A percentile compares a stretch with the other conserved stretches of the same genome.
These are phyloP conservation scores for Coniferiporia sulphurascens DNA, from an alignment of 1,284 basidiomycete species.

Conservation along the genomic window DNA sequence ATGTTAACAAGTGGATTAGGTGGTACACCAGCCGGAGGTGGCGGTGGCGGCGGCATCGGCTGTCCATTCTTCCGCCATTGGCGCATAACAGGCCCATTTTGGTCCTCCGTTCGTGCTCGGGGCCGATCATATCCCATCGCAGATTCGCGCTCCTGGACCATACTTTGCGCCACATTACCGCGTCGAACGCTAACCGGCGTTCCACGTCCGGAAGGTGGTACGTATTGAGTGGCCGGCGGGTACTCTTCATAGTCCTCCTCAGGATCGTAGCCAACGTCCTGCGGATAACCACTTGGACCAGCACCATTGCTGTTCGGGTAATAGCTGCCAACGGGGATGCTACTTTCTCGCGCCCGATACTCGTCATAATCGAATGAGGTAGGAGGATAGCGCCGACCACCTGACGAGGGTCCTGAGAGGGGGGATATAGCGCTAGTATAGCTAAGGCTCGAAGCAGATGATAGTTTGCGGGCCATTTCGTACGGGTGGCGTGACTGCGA, in stretches of 20 bases:
- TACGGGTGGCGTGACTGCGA: conserved; percentile 25
- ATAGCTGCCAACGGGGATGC: conserved; percentile 24
- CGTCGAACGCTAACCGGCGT: conserved; percentile 59
- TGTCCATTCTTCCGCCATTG: conserved; percentile 50
- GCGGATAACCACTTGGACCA: conserved; percentile 56
- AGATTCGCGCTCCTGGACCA: conserved; percentile 49
- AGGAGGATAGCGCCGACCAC: conserved; percentile 33
- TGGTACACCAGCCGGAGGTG: conserved; percentile 20
- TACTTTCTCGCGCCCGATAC: conserved; percentile 23
- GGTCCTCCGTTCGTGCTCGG: conserved; percentile 72
- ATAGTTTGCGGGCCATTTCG: conserved; percentile 14
- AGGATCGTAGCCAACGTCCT: conserved; percentile 59
- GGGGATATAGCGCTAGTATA: conserved; percentile 16
- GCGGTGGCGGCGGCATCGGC: conserved; percentile 21
- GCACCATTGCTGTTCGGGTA: conserved; percentile 26
- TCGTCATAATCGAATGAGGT: conserved; percentile 40
- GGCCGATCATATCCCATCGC: conserved; percentile 45
- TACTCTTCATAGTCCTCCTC: conserved; percentile 77
- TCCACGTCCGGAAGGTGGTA: conserved; percentile 51
- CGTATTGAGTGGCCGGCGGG: conserved; percentile 42
- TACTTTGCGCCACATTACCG: conserved; percentile 50
- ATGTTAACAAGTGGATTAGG: conserved; percentile 22
- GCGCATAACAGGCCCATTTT: conserved; percentile 56
- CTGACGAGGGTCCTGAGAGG: conserved; percentile 33
- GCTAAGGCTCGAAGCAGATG: conserved; percentile 10